Evolutionary conservation across 768 basidiomycete genomes (phyloP), one percentile per base, ranked within the genome.

Genomic region (Mycena venus): DNA sequence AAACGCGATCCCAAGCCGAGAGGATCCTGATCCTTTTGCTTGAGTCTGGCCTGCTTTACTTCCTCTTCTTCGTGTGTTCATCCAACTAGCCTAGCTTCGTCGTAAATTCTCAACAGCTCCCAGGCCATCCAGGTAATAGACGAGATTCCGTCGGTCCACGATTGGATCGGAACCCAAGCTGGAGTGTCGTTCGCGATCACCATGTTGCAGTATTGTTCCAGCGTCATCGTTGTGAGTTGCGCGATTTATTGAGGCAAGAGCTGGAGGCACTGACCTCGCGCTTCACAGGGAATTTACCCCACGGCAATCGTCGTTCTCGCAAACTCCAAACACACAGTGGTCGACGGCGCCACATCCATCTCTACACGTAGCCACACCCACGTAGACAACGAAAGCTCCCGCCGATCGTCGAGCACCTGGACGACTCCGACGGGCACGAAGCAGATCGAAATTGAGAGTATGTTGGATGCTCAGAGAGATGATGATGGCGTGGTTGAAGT

Each of bases 161-260:
- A 32, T 7, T 66, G 53, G 68, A 36, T 76, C 7, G 23, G 47
- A 4, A 40, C 47, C 1, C 36, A 64, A 5, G 7, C 58, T 0
- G 61, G 44, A 9, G 31, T 76, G 2, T 44, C 76, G 0, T 77
- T 80, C 31, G 71, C 71, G 0, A 60, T 75, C 32, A 69, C 25
- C 17, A 63, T 78, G 36, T 75, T 69, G 49, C 2, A 63, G 0
- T 80, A 70, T 53, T 73, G 32, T 8, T 74, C 75, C 1, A 77
- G 75, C 42, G 56, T 63, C 70, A 74, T n/a, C n/a, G n/a, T 80
- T 34, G 78, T 80, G 38, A 78, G 78, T n/a, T 5, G 59, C 40
- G 3, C 32, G 19, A 2, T 19, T 56, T 8, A 21, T 31, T 60
- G 2, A n/a, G n/a, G n/a, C n/a, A n/a, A n/a, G n/a, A n/a, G n/a